Conservation (phyloP, 805 yeast genomes). For the Metschnikowia picachoensis region DNA sequence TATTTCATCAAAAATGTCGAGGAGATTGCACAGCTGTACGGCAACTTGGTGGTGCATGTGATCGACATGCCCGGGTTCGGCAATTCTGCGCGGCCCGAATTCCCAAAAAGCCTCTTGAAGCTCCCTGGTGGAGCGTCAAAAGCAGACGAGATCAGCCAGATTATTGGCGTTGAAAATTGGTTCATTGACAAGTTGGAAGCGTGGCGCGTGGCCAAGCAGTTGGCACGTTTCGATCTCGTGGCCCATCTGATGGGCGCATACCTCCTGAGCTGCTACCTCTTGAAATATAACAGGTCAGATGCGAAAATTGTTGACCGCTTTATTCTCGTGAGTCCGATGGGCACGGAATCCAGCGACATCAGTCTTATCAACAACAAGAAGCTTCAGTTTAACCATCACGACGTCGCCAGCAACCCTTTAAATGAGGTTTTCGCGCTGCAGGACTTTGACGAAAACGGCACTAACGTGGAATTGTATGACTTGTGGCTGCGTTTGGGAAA, state of each 20-base stretch:
- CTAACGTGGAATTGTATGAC: slow-evolving; percentile 16
- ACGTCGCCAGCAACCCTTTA: slow-evolving; percentile 33
- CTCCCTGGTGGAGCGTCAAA: slow-evolving; percentile 17
- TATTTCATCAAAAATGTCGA: slow-evolving; percentile 39
- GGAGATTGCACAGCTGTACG: slow-evolving; percentile 24
- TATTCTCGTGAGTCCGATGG: slow-evolving; percentile 40
- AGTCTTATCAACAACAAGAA: slow-evolving; percentile 32
- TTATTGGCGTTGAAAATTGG: slow-evolving; percentile 36
- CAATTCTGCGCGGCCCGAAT: slow-evolving; percentile 38
- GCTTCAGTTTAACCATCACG: slow-evolving; percentile 34
- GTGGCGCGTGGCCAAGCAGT: slow-evolving; percentile 28
- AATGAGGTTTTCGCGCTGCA: slow-evolving; percentile 26
- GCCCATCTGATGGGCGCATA: slow-evolving; percentile 45
- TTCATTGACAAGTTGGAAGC: slow-evolving; percentile 37
- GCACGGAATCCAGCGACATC: slow-evolving; percentile 35
- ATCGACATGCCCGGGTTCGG: slow-evolving; percentile 44
- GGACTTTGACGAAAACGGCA: slow-evolving; percentile 15
- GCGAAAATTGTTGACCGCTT: slow-evolving; percentile 20
- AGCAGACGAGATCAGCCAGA: slow-evolving; percentile 28
- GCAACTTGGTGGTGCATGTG: slow-evolving; percentile 35
- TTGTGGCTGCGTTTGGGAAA: slow-evolving; percentile 34
- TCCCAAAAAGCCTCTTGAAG: slow-evolving; percentile 28
- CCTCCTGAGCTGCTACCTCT: slow-evolving; percentile 35
- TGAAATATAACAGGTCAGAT: slow-evolving; percentile 28
- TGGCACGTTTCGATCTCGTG: slow-evolving; percentile 29